Evolutionary conservation across 2,329 filamentous ascomycete species (phyloP).

Genomic region (Raffaelea deltoideospora): DNA sequence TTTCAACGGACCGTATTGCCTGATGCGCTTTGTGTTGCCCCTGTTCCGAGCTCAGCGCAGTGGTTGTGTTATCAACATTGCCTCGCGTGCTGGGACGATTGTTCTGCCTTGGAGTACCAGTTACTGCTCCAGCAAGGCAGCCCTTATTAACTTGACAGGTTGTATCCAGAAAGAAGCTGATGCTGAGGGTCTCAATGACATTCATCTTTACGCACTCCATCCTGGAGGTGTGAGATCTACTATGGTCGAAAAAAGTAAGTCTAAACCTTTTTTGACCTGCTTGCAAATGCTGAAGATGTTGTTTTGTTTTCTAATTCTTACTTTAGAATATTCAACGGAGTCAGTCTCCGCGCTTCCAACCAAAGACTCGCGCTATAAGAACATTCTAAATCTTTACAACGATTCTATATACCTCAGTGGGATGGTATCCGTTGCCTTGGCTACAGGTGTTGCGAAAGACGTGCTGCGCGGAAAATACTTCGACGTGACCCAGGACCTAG

Average conservation of each 20-base stretch:
- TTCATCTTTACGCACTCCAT: slow-evolving; percentile 17
- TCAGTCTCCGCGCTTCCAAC: slow-evolving; percentile 10
- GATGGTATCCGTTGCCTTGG: slow-evolving; percentile 17
- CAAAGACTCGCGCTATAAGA: slow-evolving; percentile 7
- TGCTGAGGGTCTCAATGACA: slow-evolving; percentile 12
- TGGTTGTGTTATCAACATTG: slow-evolving; percentile 17
- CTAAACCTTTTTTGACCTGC: background rate
- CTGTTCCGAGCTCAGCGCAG: slow-evolving; percentile 11
- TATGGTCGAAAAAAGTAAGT: slow-evolving; percentile 15
- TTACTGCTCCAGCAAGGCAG: slow-evolving; percentile 18
- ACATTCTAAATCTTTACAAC: slow-evolving; percentile 14
- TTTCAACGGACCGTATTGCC: slow-evolving; percentile 16
- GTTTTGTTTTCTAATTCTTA: too few relatives aligned
- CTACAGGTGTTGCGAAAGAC: slow-evolving; percentile 13
- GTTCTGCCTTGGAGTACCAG: slow-evolving; percentile 16
- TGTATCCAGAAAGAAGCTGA: slow-evolving; percentile 16
- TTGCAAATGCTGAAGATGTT: slow-evolving; percentile 1
- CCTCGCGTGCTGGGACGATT: slow-evolving; percentile 16
- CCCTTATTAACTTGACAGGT: slow-evolving; percentile 16
- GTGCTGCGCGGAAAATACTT: slow-evolving; percentile 14
- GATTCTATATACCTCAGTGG: slow-evolving; percentile 18
- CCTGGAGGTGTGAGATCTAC: slow-evolving; percentile 16
- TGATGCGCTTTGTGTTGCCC: slow-evolving; percentile 15
- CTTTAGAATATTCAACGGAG: slow-evolving; percentile 10
- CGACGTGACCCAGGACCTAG: slow-evolving; percentile 16